phyloP scores from a whole-genome alignment of 2,329 filamentous ascomycete species.

The Colletotrichum sublineola region DNA sequence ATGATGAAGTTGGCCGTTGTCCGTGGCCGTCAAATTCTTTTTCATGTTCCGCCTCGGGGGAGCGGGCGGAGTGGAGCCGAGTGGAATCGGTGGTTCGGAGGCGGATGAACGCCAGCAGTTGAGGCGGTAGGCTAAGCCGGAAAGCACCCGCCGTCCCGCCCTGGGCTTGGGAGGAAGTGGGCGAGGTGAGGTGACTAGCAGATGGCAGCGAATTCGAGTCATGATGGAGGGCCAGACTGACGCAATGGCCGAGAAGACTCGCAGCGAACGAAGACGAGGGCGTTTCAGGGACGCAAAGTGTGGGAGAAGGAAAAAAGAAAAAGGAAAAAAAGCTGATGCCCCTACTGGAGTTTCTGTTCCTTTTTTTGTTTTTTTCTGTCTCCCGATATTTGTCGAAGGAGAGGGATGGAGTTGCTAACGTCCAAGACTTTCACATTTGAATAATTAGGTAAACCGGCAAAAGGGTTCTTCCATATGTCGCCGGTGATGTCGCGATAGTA shows the following conservation, averaged over 20 bases:
- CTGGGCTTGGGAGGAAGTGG: background rate
- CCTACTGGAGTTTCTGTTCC: background rate
- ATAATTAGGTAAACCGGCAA: conserved; percentile 30
- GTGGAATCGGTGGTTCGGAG: background rate
- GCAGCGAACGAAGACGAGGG: background rate
- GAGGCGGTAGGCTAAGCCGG: background rate
- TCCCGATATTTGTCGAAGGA: too few relatives aligned
- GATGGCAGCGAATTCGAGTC: conserved; percentile 32
- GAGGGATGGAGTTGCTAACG: background rate
- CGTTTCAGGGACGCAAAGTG: conserved; percentile 39
- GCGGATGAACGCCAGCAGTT: background rate
- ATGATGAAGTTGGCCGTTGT: background rate
- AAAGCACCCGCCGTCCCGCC: background rate
- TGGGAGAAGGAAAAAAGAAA: background rate
- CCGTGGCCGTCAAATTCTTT: background rate
- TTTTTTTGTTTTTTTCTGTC: too few relatives aligned
- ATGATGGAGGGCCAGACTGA: conserved; percentile 37
- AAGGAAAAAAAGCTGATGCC: too few relatives aligned
- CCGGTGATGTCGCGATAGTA: background rate
- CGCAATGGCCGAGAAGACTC: conserved; percentile 15
- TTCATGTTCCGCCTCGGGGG: background rate
- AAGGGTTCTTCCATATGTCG: background rate
- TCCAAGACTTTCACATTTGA: background rate
- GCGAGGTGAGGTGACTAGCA: too few relatives aligned
- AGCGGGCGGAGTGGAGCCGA: background rate